Percentiles rank a stretch among this genome's conserved stretches.
Evolutionary conservation across 2,329 filamentous ascomycete species (phyloP).

Genomic region (Aureobasidium lini): DNA sequence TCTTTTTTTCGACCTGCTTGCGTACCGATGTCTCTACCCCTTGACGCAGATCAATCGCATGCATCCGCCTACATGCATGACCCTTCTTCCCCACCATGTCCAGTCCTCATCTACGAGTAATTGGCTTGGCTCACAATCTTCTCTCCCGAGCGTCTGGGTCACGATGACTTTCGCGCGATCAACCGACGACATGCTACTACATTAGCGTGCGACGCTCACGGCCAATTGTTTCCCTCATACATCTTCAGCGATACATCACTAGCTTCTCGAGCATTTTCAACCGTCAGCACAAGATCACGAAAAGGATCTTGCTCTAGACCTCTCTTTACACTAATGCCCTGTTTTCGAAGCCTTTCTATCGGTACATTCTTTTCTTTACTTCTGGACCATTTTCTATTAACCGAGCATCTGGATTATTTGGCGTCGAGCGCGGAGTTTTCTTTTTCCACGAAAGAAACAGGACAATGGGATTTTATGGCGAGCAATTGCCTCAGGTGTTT

Average conservation of each 20-base stretch:
- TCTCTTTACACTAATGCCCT: background rate
- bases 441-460: background rate
- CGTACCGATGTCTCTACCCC: background rate
- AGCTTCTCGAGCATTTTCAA: background rate
- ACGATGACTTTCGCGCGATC: conserved; percentile 2
- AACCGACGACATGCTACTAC: background rate
- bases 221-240: background rate
- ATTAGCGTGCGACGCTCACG: background rate
- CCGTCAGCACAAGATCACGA: background rate
- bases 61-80: conserved; percentile 9
- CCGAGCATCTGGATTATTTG: background rate
- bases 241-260: background rate
- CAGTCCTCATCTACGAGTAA: background rate
- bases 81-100: background rate
- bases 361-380: background rate
- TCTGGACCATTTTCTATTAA: background rate
- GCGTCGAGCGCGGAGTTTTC: conserved; percentile 11
- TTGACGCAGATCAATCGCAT: conserved; percentile 11
- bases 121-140: conserved; percentile 1
- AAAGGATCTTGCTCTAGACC: too few relatives aligned
- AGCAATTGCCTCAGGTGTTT: conserved; percentile 1
- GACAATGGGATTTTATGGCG: background rate
- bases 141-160: background rate
- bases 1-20: background rate
- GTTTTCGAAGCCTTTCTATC: background rate